Evolutionary conservation across 345 rosid species (phyloP), one percentile per base, ranked within the genome.

Genomic region (Chamaenerion angustifolium): DNA sequence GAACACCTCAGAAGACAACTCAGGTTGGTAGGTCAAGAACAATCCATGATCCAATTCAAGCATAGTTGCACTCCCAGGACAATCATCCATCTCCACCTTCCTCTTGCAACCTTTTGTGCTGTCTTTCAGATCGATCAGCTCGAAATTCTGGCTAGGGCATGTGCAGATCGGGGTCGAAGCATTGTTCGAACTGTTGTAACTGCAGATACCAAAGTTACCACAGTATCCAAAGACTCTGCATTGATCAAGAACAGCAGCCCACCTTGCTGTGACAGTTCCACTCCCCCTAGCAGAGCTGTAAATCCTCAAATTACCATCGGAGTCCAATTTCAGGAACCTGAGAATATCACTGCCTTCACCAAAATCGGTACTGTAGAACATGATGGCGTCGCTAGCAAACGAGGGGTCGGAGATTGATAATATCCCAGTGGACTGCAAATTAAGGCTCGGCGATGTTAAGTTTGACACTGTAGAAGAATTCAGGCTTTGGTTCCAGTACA

Each of bases 91-190:
- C 68, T 78, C 85, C 11, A 58, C 43, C 59, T 57, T 76, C 46
- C 85, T 76, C 60, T 64, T 78, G 47, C 94, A 83, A 0, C 83
- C 94, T 48, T 67, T 67, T 23, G 73, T 80, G 8, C 27, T 25
- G 58, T 76, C 80, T 49, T 60, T 60, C 45, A 37, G 65, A 72
- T 80, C 79, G 49, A 70, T 11, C 18, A 17, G 59, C 59, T 76
- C 81, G 45, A 81, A 84, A 62, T 84, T 81, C 53, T 40, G 68
- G 62, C 80, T 76, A 2, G 81, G 80, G 61, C 94, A 84, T n/a
- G 27, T 62, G 46, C 85, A 84, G 51, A 73, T 45, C 1, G 88
- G 81, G 61, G 40, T 53, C 0, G 61, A 56, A 48, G 64, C 69
- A 2, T 59, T 57, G 61, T 43, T 53, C 0, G 59, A 56, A 48